A percentile compares a stretch with the other conserved stretches of the same genome.
Evolutionary conservation across 805 yeast genomes (phyloP).

Genomic region (Monosporozyma aerobia): DNA sequence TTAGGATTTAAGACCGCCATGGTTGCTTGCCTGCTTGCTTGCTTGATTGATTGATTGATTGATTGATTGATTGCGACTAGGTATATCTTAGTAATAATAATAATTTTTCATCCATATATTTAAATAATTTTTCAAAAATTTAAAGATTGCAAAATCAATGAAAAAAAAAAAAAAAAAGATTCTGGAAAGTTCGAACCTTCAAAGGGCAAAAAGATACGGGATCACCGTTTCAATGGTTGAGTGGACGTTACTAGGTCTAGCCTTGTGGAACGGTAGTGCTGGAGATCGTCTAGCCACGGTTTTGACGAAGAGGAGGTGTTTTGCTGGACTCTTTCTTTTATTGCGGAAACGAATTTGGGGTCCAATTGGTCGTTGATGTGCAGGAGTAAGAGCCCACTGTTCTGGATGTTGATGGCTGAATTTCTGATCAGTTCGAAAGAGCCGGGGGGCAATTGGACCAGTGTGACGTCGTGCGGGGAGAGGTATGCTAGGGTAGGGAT

Average conservation of each 20-base stretch:
- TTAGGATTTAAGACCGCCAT: constrained; percentile 68
- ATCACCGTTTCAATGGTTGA: constrained; percentile 7
- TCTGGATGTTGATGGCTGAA: constrained; percentile 5
- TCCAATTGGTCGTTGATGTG: constrained; percentile 16
- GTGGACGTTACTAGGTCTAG: constrained; percentile 18
- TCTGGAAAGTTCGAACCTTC: background rate
- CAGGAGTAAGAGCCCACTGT: constrained; percentile 19
- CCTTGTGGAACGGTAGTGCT: constrained; percentile 11
- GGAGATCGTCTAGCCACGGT: constrained; percentile 23
- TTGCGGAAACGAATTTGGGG: constrained; percentile 12
- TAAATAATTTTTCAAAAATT: too few species aligned
- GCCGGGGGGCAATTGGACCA: constrained; percentile 54
- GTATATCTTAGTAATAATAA: too few species aligned
- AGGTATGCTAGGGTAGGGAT: constrained; percentile 48
- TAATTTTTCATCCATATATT: too few species aligned
- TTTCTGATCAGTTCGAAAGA: constrained; percentile 9
- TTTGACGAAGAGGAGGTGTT: background rate
- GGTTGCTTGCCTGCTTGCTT: too few species aligned
- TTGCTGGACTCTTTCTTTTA: constrained; percentile 12
- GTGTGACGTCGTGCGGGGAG: constrained; percentile 33
- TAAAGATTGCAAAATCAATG: too few species aligned
- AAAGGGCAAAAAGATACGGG: too few species aligned
- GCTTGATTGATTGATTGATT: too few species aligned
- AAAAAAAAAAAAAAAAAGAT: background rate
- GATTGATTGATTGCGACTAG: too few species aligned